Percentiles rank a stretch among this genome's conserved stretches.
These are phyloP conservation scores for Agrocybe praecox DNA, from an alignment of 768 basidiomycete genomes.

Conservation along the genomic window DNA sequence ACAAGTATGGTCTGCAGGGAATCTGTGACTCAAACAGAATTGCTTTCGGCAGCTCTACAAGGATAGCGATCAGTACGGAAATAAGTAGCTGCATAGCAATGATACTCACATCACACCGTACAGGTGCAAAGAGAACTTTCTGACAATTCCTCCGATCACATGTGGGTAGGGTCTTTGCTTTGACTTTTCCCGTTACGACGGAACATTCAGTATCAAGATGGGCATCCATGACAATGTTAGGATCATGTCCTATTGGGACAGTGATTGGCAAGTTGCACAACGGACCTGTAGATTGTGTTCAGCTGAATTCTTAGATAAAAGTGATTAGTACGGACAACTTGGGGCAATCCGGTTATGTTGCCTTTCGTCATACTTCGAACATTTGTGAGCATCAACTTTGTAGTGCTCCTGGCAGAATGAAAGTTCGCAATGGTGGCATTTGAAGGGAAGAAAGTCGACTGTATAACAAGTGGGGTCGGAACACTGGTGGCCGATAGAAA, in stretches of 20 bases:
- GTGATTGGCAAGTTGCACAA: slow-evolving; percentile 77
- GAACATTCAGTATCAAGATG: slow-evolving; percentile 71
- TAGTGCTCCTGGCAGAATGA: slow-evolving; percentile 83
- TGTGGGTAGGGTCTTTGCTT: slow-evolving; percentile 53
- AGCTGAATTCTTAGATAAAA: neutral
- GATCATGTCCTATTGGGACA: slow-evolving; percentile 76
- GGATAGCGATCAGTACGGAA: neutral
- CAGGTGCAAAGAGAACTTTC: slow-evolving; percentile 75
- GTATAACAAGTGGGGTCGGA: slow-evolving; percentile 64
- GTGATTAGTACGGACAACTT: slow-evolving; percentile 49
- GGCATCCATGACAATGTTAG: slow-evolving; percentile 78
- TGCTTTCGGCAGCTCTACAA: slow-evolving; percentile 67
- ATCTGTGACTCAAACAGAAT: slow-evolving; percentile 81
- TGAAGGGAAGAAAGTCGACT: slow-evolving; percentile 86
- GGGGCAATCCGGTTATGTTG: slow-evolving; percentile 79
- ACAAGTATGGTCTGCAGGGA: slow-evolving; percentile 74
- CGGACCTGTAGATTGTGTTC: slow-evolving; percentile 50
- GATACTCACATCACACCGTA: slow-evolving; percentile 68
- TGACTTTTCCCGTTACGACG: slow-evolving; percentile 66
- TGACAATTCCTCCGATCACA: slow-evolving; percentile 68
- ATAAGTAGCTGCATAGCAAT: neutral
- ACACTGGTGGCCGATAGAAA: slow-evolving; percentile 74
- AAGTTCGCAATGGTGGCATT: slow-evolving; percentile 76
- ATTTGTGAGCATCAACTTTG: slow-evolving; percentile 65
- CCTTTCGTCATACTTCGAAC: slow-evolving; percentile 69